Evolutionary conservation across 139 green algal genomes (phyloP), one percentile per base, ranked within the genome.

Genomic region (Zygnema cylindricum): DNA sequence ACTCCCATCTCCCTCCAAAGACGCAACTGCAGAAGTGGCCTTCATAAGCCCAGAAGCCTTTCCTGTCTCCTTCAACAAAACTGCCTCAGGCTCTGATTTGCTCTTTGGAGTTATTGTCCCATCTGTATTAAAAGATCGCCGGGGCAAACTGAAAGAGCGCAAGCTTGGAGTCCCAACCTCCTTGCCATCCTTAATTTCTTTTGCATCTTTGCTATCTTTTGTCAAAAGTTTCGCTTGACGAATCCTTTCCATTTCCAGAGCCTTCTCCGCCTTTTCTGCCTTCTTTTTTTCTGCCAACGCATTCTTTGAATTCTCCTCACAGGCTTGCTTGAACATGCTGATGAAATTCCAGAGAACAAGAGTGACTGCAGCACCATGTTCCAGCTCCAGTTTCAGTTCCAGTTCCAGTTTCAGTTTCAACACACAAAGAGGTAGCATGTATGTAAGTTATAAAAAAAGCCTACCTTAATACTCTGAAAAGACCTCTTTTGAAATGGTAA

Each of bases 301-400:
- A 63, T 43, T 39, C 79, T 82, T 82, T n/a, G 33, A 35, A 39
- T 91, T 91, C 38, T 91, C 86, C 16, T 91, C 86, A 21, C 69
- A 25, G 2, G 86, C 55, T 39, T 84, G 55, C 79, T 89, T 82
- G 81, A 63, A 91, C 69, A 39, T 84, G 30, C 54, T 22, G 33
- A 90, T 86, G 81, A 91, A 91, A 43, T 91, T 89, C 43, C 43
- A 38, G 30, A 91, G 63, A 16, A 91, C 49, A 40, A 84, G 38
- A 25, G 54, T 69, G 23, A 91, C 82, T 86, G 85, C 11, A 35
- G 3, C 0, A 40, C 81, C 23, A 87, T 38, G 0, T n/a, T n/a
- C n/a, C n/a, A n/a, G n/a, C n/a, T n/a, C n/a, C n/a, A n/a, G n/a
- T n/a, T n/a, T n/a, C n/a, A n/a, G n/a, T n/a, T n/a, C n/a, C n/a